Conservation (phyloP, 768 basidiomycete species). For the Daedaleopsis sinensis region DNA sequence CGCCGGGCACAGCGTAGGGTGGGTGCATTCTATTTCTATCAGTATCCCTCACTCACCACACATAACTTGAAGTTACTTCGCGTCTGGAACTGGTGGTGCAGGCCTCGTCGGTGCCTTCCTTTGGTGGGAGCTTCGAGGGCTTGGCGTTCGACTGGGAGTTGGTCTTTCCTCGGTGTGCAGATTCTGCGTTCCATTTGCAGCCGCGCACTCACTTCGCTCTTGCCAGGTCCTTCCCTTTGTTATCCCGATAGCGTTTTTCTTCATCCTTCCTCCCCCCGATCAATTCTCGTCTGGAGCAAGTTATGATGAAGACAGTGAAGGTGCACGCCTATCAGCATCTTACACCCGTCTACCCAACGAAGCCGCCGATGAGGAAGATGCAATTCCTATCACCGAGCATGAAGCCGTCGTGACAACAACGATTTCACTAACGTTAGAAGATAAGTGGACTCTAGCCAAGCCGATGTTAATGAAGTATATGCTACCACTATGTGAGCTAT, state of each 20-base stretch:
- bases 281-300: conserved; percentile 48
- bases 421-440: conserved; percentile 58
- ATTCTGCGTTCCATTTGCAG: conserved; percentile 2
- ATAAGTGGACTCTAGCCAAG: conserved; percentile 82
- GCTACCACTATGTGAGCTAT: conserved; percentile 83
- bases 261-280: conserved; percentile 69
- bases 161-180: conserved; percentile 75
- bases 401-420: conserved; percentile 8
- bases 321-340: conserved; percentile 4
- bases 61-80: conserved; percentile 68
- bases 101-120: conserved; percentile 90
- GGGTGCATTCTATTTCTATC: conserved; percentile 20
- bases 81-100: conserved; percentile 92
- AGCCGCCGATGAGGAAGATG: conserved; percentile 5
- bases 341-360: conserved; percentile 11
- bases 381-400: neutral
- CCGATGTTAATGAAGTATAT: conserved; percentile 85
- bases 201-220: neutral
- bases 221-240: conserved; percentile 78
- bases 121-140: conserved; percentile 90
- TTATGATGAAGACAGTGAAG: conserved; percentile 39
- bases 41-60: neutral
- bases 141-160: conserved; percentile 85
- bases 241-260: conserved; percentile 75
- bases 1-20: conserved; percentile 84